Base-by-base conservation (phyloP, 371 early-diverging fungal genomes). In the Rozella allomycis region DNA sequence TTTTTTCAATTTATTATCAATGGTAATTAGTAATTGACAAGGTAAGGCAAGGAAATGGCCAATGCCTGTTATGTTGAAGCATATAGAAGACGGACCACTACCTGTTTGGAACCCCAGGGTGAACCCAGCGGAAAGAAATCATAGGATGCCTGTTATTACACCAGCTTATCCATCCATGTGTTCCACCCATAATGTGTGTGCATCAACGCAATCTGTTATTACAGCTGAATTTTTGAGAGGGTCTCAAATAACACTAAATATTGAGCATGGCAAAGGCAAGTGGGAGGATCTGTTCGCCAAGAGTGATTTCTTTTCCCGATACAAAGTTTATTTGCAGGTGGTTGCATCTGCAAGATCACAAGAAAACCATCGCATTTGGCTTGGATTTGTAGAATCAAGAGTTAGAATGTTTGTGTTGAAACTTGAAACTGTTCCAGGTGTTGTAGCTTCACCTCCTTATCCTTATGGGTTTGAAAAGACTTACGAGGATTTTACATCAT, bases 141-240 rank as follows among this genome's bases (percentile, higher is more conserved):
- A 99, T 50, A 67, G 74, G 20, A 97, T 99, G 97, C 98, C 98
- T 1, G 81, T 99, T 31, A 98, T 99, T 40, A 99, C 99, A 9
- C 99, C 99, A 4, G 96, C 94, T 0, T 98, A 97, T 49, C 98
- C 99, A 12, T 84, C 90, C 14, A 97, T 98, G 87, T 97, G 97
- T 50, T 72, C 97, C 1, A 99, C 99, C 0, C 97, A 97, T 56
- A 99, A 98, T 45, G 91, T 99, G 7, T 78, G 84, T 0, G 56
- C 57, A 23, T 91, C 93, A 1, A 98, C 99, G 0, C 66, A 71
- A 19, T 47, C 42, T 3, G 70, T 94, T 13, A 84, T 88, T 45
- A 70, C 67, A 12, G 61, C 64, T 17, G 97, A 97, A 60, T 77
- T 97, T 39, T 60, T 69, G 41, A 61, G 74, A 22, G 81, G 74